These are phyloP conservation scores for Saccharomyces uvarum DNA, from an alignment of 1,139 yeast genomes.

Conservation along the genomic window DNA sequence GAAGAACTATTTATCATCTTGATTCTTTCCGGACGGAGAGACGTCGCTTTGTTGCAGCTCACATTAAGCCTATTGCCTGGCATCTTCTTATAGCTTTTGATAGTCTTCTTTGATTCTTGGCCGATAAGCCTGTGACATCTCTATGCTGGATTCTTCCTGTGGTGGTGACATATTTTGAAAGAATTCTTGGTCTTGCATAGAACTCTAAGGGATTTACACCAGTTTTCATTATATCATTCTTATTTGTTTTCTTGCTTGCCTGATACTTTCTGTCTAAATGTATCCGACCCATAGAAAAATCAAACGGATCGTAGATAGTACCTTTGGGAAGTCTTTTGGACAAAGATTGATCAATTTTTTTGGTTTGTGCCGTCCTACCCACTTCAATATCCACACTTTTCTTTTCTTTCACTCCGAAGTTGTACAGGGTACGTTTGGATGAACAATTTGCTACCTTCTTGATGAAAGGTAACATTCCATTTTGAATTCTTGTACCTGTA, in stretches of 20 bases:
- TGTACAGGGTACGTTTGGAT: not conserved
- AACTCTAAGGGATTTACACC: constrained; percentile 59
- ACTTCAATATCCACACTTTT: constrained; percentile 89
- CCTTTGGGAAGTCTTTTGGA: not conserved
- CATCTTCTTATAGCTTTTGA: constrained; percentile 64
- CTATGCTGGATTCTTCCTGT: constrained; percentile 66
- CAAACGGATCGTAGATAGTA: constrained; percentile 62
- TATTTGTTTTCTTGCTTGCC: constrained; percentile 11
- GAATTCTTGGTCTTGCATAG: constrained; percentile 57
- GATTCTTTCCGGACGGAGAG: not conserved
- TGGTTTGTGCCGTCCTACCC: constrained; percentile 83
- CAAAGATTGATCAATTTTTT: constrained; percentile 52
- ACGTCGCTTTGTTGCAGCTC: not conserved
- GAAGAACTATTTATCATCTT: not conserved
- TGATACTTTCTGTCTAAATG: constrained; percentile 29
- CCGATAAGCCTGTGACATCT: constrained; percentile 57
- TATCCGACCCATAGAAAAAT: constrained; percentile 54
- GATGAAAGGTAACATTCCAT: not conserved
- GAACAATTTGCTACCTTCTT: not conserved
- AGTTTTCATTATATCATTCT: constrained; percentile 44
- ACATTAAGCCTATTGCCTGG: constrained; percentile 55
- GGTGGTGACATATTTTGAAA: constrained; percentile 49
- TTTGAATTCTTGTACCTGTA: not conserved
- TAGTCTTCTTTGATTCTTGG: constrained; percentile 54
- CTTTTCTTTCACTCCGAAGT: constrained; percentile 19